A percentile compares a stretch with the other conserved stretches of the same genome.
phyloP scores from a whole-genome alignment of 495 filamentous ascomycete genomes.

The Podospora bellae-mahoneyi region DNA sequence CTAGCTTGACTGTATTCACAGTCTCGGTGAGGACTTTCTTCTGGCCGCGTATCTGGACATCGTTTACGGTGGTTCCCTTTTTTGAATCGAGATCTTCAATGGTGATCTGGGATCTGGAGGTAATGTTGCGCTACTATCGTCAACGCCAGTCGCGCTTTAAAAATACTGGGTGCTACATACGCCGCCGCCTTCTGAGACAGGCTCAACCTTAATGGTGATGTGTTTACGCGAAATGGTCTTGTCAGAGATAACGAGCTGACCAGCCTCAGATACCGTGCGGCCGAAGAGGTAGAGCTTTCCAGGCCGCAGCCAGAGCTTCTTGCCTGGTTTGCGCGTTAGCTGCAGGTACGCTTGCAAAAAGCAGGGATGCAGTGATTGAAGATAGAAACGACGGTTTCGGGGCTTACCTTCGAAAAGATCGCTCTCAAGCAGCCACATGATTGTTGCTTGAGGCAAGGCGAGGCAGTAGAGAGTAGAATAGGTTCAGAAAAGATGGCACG shows the following conservation, averaged over 20 bases:
- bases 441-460: not conserved
- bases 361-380: not conserved
- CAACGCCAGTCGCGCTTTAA: slow-evolving; percentile 1
- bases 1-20: slow-evolving; percentile 65
- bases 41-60: slow-evolving; percentile 58
- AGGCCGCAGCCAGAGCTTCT: slow-evolving; percentile 76
- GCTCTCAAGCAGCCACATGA: slow-evolving; percentile 61
- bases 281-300: slow-evolving; percentile 81
- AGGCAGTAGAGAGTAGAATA: not conserved
- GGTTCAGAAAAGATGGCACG: not conserved
- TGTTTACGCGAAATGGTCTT: slow-evolving; percentile 88
- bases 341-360: not conserved
- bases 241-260: slow-evolving; percentile 60
- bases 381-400: not conserved
- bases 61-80: slow-evolving; percentile 75
- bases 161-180: slow-evolving; percentile 44
- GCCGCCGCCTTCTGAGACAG: slow-evolving; percentile 64
- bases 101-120: slow-evolving; percentile 59
- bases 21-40: slow-evolving; percentile 49
- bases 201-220: slow-evolving; percentile 68
- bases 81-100: slow-evolving; percentile 73
- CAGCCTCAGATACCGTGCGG: slow-evolving; percentile 53
- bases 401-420: slow-evolving; percentile 50
- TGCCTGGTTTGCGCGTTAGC: slow-evolving; percentile 48
- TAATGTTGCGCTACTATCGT: slow-evolving; percentile 50